These are phyloP conservation scores for Phytophthora cryptogea DNA, from an alignment of 352 stramenopile genomes.

Conservation along the genomic window DNA sequence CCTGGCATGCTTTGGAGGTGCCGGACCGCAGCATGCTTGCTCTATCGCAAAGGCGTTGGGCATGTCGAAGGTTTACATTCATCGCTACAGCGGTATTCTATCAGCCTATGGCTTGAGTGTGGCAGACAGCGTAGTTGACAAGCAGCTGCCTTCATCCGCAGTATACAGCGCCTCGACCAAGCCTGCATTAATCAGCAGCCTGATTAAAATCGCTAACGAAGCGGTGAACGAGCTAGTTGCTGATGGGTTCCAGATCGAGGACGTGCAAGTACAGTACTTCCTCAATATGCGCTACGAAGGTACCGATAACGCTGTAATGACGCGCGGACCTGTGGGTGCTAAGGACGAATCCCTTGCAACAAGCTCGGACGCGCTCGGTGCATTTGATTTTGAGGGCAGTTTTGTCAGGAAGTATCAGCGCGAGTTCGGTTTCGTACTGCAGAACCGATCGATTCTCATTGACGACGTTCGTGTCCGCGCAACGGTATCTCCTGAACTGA, in stretches of 20 bases:
- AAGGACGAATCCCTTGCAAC: constrained; percentile 41
- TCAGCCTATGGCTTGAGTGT: constrained; percentile 98
- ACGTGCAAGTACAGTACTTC: constrained; percentile 94
- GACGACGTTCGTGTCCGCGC: constrained; percentile 98
- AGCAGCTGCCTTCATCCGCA: constrained; percentile 90
- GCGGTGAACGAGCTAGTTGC: constrained; percentile 70
- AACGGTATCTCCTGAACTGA: constrained; percentile 85
- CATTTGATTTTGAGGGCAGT: constrained; percentile 85
- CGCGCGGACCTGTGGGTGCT: constrained; percentile 56
- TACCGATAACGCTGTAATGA: constrained; percentile 99
- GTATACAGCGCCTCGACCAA: constrained; percentile 67
- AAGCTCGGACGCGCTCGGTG: constrained; percentile 38
- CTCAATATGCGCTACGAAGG: constrained; percentile 98
- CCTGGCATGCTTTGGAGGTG: constrained; percentile 98
- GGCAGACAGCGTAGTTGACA: constrained; percentile 97
- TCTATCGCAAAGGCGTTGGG: constrained; percentile 95
- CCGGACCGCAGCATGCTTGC: constrained; percentile 98
- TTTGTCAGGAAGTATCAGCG: constrained; percentile 95
- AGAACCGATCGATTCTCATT: constrained; percentile 93
- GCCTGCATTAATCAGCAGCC: constrained; percentile 41
- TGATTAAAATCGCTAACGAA: constrained; percentile 63
- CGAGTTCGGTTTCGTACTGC: constrained; percentile 98
- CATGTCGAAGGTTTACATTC: constrained; percentile 98
- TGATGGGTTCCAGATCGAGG: constrained; percentile 89
- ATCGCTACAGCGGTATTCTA: constrained; percentile 98